phyloP scores from a whole-genome alignment of 2,329 filamentous ascomycete species.

The Incumbomyces delicatus region DNA sequence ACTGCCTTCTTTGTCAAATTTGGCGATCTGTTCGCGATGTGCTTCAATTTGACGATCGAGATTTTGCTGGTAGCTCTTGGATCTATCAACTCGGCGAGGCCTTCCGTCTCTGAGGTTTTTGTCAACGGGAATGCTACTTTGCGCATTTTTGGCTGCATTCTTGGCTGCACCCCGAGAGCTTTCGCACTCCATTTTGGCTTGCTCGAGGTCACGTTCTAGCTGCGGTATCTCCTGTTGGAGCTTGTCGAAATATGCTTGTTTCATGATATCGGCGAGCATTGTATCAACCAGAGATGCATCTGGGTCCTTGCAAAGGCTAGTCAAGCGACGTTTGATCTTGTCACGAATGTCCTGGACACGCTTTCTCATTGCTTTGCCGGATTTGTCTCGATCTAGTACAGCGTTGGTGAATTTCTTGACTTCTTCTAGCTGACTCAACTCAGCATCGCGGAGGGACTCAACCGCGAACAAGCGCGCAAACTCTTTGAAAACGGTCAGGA shows the following conservation, averaged over 20 bases:
- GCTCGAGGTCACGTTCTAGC: too few relatives aligned
- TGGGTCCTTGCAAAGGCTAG: neutral
- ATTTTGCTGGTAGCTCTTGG: too few relatives aligned
- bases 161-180: too few relatives aligned
- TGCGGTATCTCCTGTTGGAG: neutral
- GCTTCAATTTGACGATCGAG: too few relatives aligned
- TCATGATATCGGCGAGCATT: neutral
- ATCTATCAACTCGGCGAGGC: too few relatives aligned
- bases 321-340: slow-evolving; percentile 12
- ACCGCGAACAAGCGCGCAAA: slow-evolving; percentile 11
- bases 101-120: too few relatives aligned
- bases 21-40: too few relatives aligned
- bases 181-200: too few relatives aligned
- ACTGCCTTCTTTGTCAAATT: too few relatives aligned
- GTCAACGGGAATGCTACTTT: too few relatives aligned
- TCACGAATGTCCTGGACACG: slow-evolving; percentile 12
- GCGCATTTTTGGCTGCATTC: too few relatives aligned
- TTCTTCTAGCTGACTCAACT: slow-evolving; percentile 13
- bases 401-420: slow-evolving; percentile 10
- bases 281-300: neutral
- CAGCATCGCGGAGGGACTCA: slow-evolving; percentile 6
- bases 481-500: slow-evolving; percentile 8
- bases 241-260: neutral
- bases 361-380: slow-evolving; percentile 9
- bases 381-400: slow-evolving; percentile 10